Evolutionary conservation across 2,329 filamentous ascomycete species (phyloP).

Genomic region (Pseudogymnoascus pannorum): DNA sequence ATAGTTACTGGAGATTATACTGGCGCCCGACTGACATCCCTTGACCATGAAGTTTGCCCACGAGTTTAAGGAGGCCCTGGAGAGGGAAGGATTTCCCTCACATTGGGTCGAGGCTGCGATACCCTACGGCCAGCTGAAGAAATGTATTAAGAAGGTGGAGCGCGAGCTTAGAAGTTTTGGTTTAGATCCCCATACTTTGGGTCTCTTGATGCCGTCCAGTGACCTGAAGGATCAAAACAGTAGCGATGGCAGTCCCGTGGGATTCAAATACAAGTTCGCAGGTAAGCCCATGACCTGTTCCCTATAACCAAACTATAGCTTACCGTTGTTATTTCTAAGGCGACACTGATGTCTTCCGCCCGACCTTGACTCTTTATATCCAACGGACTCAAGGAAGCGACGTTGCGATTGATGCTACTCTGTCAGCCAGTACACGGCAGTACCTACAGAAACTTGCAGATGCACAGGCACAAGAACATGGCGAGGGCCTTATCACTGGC

Average conservation of each 20-base stretch:
- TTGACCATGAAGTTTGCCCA: conserved; percentile 76
- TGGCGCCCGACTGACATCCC: not conserved
- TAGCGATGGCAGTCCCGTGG: conserved; percentile 28
- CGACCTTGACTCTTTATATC: conserved; percentile 63
- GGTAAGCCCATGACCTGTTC: conserved; percentile 29
- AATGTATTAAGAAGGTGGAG: conserved; percentile 76
- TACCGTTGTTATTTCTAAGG: conserved; percentile 19
- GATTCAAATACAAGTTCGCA: conserved; percentile 49
- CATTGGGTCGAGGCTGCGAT: conserved; percentile 69
- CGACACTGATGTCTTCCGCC: conserved; percentile 46
- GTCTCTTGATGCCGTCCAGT: conserved; percentile 45
- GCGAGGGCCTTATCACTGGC: not conserved
- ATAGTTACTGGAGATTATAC: not conserved
- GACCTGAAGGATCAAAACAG: conserved; percentile 5
- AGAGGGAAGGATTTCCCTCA: conserved; percentile 65
- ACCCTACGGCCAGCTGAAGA: conserved; percentile 79
- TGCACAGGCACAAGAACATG: not conserved
- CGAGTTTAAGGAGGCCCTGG: conserved; percentile 63
- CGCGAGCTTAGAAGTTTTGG: conserved; percentile 63
- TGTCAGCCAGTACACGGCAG: conserved; percentile 48
- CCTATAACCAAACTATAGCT: not conserved
- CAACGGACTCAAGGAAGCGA: conserved; percentile 52
- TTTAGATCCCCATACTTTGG: conserved; percentile 63
- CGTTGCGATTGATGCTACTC: conserved; percentile 57
- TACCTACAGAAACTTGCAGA: conserved; percentile 46